Conservation (phyloP, 805 yeast genomes). For the Hanseniaspora lachancei region DNA sequence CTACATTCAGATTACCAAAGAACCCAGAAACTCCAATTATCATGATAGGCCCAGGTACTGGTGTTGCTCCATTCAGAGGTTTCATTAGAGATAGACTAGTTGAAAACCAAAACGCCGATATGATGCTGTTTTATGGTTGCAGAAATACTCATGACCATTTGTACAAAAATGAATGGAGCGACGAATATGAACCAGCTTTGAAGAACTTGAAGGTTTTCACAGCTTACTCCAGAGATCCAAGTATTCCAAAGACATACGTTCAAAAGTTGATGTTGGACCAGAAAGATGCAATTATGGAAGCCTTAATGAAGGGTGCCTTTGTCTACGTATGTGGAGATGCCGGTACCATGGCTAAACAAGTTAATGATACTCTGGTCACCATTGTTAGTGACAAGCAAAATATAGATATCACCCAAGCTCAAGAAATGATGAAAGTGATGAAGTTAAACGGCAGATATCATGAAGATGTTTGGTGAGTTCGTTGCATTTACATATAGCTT, state of each 20-base stretch:
- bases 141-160: constrained; percentile 76
- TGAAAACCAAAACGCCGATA: constrained; percentile 47
- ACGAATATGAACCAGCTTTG: constrained; percentile 47
- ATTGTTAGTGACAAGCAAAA: constrained; percentile 52
- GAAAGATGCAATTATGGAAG: constrained; percentile 29
- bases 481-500: neutral
- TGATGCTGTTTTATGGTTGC: constrained; percentile 75
- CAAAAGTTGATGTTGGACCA: constrained; percentile 60
- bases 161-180: constrained; percentile 76
- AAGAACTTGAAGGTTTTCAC: constrained; percentile 56
- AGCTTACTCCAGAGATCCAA: constrained; percentile 72
- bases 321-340: constrained; percentile 98
- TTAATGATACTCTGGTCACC: constrained; percentile 51
- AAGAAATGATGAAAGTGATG: constrained; percentile 61
- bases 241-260: constrained; percentile 56
- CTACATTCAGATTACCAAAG: constrained; percentile 85
- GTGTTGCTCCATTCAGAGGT: constrained; percentile 97
- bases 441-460: constrained; percentile 81
- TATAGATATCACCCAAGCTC: constrained; percentile 55
- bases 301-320: constrained; percentile 65
- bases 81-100: constrained; percentile 75
- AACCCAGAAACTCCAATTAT: constrained; percentile 74
- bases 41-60: constrained; percentile 96
- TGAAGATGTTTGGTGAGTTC: constrained; percentile 85
- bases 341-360: constrained; percentile 87